Conservation (phyloP, 805 yeast genomes). For the Barnettozyma vustinii region DNA sequence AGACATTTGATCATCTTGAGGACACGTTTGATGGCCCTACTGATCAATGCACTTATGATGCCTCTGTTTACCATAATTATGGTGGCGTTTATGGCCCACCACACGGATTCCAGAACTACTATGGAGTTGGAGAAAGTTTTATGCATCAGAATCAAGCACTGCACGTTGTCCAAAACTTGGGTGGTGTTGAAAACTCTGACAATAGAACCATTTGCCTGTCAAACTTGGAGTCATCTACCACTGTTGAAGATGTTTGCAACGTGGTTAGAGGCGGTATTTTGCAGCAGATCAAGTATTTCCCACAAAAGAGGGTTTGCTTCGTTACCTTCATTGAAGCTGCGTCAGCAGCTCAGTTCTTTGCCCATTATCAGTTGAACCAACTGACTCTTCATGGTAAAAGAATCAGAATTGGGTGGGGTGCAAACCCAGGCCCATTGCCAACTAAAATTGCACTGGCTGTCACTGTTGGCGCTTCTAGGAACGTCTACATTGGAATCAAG, state of each 20-base stretch:
- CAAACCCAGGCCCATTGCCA: constrained; percentile 57
- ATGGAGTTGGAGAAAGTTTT: constrained; percentile 37
- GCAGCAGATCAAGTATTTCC: constrained; percentile 49
- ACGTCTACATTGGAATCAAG: constrained; percentile 63
- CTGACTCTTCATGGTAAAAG: constrained; percentile 56
- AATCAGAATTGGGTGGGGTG: constrained; percentile 65
- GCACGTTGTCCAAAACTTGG: constrained; percentile 71
- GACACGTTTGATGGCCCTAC: not conserved
- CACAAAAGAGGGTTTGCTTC: constrained; percentile 56
- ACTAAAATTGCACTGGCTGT: constrained; percentile 56
- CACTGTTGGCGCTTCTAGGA: constrained; percentile 70
- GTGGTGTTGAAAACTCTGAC: constrained; percentile 74
- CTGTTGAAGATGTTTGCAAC: constrained; percentile 70
- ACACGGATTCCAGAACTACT: not conserved
- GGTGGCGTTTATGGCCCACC: not conserved
- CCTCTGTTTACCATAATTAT: not conserved
- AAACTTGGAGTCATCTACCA: constrained; percentile 56
- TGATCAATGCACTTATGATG: not conserved
- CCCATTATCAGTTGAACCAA: constrained; percentile 53
- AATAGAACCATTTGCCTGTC: constrained; percentile 71
- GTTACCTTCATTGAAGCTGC: constrained; percentile 61
- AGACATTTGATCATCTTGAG: not conserved
- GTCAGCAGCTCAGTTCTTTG: constrained; percentile 62
- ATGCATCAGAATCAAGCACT: constrained; percentile 91
- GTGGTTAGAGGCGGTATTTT: constrained; percentile 73